Conservation (phyloP, 2,329 filamentous ascomycete species). For the Diaporthe vaccinii region DNA sequence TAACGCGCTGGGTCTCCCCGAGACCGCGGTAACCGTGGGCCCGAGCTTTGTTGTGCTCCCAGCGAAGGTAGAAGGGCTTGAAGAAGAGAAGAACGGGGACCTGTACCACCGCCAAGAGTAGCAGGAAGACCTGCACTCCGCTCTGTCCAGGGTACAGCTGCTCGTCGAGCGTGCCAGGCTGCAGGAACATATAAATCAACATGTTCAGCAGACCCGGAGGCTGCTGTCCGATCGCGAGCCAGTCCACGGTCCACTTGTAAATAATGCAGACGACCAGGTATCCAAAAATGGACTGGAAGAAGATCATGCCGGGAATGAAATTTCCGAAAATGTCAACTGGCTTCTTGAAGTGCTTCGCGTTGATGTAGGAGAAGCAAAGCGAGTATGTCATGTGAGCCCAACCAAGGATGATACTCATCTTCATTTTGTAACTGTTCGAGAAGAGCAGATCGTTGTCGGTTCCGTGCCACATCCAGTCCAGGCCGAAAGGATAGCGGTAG, state of each 20-base stretch:
- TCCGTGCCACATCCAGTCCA: constrained; percentile 97
- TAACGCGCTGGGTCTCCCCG: constrained; percentile 88
- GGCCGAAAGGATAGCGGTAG: constrained; percentile 94
- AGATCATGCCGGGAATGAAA: constrained; percentile 98
- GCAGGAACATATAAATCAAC: constrained; percentile 99
- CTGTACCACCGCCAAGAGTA: constrained; percentile 86
- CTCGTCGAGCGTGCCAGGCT: constrained; percentile 81
- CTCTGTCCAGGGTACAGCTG: constrained; percentile 84
- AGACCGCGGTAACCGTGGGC: constrained; percentile 93
- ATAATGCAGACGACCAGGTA: constrained; percentile 95
- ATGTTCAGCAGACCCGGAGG: constrained; percentile 96
- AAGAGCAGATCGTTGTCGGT: constrained; percentile 96
- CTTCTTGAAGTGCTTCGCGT: constrained; percentile 93
- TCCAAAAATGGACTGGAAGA: constrained; percentile 99
- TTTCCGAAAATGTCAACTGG: constrained; percentile 98
- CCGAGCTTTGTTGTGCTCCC: constrained; percentile 91
- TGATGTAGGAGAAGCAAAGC: constrained; percentile 91
- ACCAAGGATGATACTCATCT: constrained; percentile 96
- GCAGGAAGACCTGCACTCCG: constrained; percentile 79
- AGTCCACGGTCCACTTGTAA: constrained; percentile 97
- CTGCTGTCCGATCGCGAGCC: constrained; percentile 73
- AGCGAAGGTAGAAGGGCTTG: constrained; percentile 95
- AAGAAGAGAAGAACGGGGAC: constrained; percentile 93
- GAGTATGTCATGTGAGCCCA: constrained; percentile 99
- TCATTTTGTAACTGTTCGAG: constrained; percentile 99